Percentiles rank a stretch among this genome's conserved stretches.
Evolutionary conservation across 257 asterid species (phyloP).

Genomic region (Linderniella brevidens): DNA sequence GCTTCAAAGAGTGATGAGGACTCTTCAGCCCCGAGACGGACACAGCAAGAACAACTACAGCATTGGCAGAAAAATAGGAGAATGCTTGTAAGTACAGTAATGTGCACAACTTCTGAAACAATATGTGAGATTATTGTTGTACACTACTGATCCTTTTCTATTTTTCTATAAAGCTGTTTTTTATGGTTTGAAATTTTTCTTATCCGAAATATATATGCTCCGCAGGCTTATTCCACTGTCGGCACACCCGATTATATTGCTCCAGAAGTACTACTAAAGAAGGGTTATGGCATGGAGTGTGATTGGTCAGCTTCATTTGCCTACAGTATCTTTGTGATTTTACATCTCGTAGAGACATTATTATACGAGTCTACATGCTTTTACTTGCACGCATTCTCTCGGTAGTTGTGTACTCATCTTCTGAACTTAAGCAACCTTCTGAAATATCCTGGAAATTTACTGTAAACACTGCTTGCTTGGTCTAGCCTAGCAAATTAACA

Average conservation of each 20-base stretch:
- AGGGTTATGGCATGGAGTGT: constrained; percentile 97
- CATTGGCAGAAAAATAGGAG: constrained; percentile 98
- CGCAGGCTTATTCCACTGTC: constrained; percentile 90
- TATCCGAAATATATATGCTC: constrained; percentile 10
- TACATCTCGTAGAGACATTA: no score
- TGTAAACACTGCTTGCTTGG: no score
- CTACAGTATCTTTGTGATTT: no score
- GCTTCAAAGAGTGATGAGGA: constrained; percentile 31
- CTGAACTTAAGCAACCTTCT: no score
- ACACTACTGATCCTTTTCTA: constrained; percentile 3
- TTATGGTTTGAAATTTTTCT: constrained; percentile 11
- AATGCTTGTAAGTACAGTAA: constrained; percentile 56
- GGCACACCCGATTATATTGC: constrained; percentile 97
- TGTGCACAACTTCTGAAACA: constrained; percentile 5
- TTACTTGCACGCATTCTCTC: no score
- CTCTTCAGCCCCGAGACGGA: constrained; percentile 56
- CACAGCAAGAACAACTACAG: constrained; percentile 89
- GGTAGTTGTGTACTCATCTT: no score
- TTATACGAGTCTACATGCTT: no score
- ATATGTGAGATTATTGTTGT: constrained; percentile 11
- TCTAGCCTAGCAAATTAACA: no score
- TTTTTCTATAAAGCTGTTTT: constrained; percentile 4
- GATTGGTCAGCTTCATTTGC: constrained; percentile 59
- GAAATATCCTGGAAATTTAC: no score
- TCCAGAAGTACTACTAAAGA: constrained; percentile 86